Evolutionary conservation across 1,284 basidiomycete genomes (phyloP).

Genomic region (Tilletia horrida): DNA sequence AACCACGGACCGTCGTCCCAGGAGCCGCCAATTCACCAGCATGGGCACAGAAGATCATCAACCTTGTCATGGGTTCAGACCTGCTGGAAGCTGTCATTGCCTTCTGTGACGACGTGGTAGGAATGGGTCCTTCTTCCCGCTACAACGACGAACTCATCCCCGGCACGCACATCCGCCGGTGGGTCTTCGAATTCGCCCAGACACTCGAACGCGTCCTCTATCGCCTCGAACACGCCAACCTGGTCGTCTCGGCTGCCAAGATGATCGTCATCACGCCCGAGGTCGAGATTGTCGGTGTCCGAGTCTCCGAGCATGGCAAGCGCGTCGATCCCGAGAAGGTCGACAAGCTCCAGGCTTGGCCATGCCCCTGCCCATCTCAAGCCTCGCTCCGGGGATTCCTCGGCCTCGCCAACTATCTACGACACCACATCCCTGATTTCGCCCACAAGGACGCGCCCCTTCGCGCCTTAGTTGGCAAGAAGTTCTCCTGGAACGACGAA

Average conservation of each 20-base stretch:
- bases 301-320: neutral
- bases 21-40: neutral
- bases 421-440: neutral
- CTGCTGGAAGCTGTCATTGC: neutral
- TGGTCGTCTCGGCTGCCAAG: neutral
- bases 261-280: neutral
- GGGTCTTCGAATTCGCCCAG: neutral
- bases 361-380: neutral
- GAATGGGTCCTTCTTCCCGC: neutral
- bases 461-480: neutral
- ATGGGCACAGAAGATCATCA: neutral
- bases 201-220: conserved; percentile 1
- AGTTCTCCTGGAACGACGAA: neutral
- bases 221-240: neutral
- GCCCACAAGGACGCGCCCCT: neutral
- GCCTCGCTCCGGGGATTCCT: neutral
- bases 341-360: neutral
- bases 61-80: neutral
- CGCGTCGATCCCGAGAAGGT: neutral
- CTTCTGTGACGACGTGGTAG: neutral
- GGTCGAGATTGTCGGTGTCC: neutral
- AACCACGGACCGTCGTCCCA: neutral
- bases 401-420: neutral
- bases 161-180: neutral
- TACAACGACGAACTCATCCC: neutral